These are phyloP conservation scores for Dioscorea alata DNA, from an alignment of 106 monocot genomes.

Conservation along the genomic window DNA sequence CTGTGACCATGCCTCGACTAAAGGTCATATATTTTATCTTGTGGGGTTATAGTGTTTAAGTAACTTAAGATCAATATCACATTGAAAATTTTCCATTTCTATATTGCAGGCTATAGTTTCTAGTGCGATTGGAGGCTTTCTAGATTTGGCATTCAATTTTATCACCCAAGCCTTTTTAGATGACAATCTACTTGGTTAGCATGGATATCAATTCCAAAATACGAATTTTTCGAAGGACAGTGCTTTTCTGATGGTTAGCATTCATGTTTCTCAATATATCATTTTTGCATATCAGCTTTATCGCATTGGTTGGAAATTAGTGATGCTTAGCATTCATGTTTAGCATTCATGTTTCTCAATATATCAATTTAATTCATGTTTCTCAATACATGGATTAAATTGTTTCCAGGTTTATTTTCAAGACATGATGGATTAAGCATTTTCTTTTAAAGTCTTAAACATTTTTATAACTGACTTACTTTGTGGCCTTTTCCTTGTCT, in stretches of 20 bases:
- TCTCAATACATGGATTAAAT: constrained; percentile 95
- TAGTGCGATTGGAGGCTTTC: constrained; percentile 85
- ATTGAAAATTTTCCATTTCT: background rate
- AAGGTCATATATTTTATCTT: too few species aligned
- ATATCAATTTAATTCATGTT: too few species aligned
- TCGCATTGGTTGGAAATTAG: constrained; percentile 77
- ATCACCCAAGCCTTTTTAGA: constrained; percentile 84
- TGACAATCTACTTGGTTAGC: too few species aligned
- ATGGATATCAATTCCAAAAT: too few species aligned
- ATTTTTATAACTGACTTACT: too few species aligned
- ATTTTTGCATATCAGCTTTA: too few species aligned
- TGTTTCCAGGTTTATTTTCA: constrained; percentile 82
- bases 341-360: too few species aligned
- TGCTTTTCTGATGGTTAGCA: too few species aligned
- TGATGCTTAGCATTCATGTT: constrained; percentile 98
- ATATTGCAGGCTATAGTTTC: constrained; percentile 85
- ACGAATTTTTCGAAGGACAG: too few species aligned
- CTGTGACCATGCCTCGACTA: constrained; percentile 95
- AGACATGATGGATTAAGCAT: constrained; percentile 97
- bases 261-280: too few species aligned
- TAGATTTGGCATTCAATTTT: constrained; percentile 95
- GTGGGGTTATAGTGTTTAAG: background rate
- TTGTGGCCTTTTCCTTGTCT: too few species aligned
- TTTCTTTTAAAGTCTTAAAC: constrained; percentile 70
- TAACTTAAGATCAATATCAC: too few species aligned